Evolutionary conservation across 1,284 basidiomycete species (phyloP).

Genomic region (Heterobasidion annosum): DNA sequence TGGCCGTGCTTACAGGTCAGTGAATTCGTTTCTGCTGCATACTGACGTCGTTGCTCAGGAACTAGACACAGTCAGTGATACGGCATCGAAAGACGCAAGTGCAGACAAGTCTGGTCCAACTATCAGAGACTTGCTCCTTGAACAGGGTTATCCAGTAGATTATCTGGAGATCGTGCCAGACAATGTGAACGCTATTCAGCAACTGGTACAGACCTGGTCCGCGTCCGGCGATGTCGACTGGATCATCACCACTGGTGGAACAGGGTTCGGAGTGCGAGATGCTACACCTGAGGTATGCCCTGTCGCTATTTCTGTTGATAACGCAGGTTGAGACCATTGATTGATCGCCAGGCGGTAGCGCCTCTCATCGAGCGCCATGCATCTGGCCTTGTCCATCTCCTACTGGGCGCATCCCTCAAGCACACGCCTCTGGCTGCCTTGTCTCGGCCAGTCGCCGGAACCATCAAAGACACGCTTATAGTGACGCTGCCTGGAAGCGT

Average conservation of each 20-base stretch:
- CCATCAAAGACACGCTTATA: conserved; percentile 56
- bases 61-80: conserved; percentile 52
- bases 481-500: conserved; percentile 79
- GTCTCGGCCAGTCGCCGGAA: conserved; percentile 75
- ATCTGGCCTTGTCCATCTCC: conserved; percentile 70
- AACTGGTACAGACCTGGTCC: conserved; percentile 37
- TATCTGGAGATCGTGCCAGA: conserved; percentile 47
- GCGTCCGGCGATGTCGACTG: conserved; percentile 44
- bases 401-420: conserved; percentile 59
- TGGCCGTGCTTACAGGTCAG: conserved; percentile 3
- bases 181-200: conserved; percentile 42
- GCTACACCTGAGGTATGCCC: conserved; percentile 66
- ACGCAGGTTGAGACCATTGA: no score
- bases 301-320: neutral
- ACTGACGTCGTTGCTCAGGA: neutral
- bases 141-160: conserved; percentile 29
- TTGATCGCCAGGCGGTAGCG: conserved; percentile 46
- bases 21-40: neutral
- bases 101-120: conserved; percentile 60
- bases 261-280: conserved; percentile 76
- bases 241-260: conserved; percentile 80
- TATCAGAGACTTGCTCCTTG: conserved; percentile 40
- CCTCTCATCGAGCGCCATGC: conserved; percentile 69
- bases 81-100: conserved; percentile 40
- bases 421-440: conserved; percentile 78